phyloP scores from a whole-genome alignment of 345 rosid genomes.

The Brassica rapa region DNA sequence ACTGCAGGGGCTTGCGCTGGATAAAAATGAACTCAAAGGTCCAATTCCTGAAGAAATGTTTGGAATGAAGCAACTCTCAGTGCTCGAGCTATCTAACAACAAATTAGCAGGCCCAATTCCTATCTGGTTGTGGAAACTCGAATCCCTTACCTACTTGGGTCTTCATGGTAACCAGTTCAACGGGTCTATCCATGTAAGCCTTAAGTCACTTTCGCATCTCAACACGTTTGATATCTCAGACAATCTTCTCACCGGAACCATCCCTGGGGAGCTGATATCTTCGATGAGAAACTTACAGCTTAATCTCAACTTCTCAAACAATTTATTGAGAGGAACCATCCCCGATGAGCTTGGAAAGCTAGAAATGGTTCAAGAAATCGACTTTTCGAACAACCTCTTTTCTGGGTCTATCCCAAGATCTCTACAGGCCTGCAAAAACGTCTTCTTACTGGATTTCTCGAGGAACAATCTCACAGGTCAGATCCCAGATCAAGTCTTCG shows the following conservation, averaged over 20 bases:
- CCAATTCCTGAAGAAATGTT: neutral
- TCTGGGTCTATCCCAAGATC: neutral
- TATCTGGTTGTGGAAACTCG: neutral
- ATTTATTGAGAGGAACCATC: neutral
- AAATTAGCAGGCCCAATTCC: neutral
- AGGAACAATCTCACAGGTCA: constrained; percentile 40
- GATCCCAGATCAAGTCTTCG: constrained; percentile 50
- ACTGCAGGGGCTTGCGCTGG: neutral
- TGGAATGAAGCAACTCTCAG: neutral
- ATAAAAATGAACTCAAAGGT: neutral
- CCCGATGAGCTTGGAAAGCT: neutral
- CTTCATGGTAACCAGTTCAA: neutral
- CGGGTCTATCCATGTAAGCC: neutral
- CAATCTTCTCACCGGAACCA: neutral
- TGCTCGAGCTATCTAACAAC: neutral
- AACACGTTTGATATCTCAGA: neutral
- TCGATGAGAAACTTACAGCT: neutral
- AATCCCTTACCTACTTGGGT: neutral
- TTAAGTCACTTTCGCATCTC: neutral
- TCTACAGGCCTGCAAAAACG: neutral
- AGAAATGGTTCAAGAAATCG: neutral
- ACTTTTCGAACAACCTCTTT: neutral
- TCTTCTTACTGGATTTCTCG: neutral
- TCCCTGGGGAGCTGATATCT: neutral
- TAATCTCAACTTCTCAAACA: neutral